Evolutionary conservation across 805 yeast genomes (phyloP), one percentile per base, ranked within the genome.

Genomic region (Candida ulmi): DNA sequence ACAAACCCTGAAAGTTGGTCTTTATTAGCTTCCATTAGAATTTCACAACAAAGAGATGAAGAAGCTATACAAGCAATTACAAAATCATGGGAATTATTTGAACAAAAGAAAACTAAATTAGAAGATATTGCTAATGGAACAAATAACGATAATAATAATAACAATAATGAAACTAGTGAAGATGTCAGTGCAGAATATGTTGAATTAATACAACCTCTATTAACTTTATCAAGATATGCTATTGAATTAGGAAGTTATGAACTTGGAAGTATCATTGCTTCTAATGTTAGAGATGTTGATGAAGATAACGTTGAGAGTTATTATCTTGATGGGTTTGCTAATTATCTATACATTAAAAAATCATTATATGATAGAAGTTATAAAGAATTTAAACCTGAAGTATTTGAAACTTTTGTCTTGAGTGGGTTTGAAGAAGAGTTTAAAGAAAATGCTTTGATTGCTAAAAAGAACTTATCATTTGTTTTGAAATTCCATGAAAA

Each of bases 281-380:
- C 72, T 15, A 71, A 72, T 19, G 69, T 82, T 15, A 81, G 82
- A 51, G 91, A 84, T 44, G 75, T 91, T 34, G 88, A 91, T 62
- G 97, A 91, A 51, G 82, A 80, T 51, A 78, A 87, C 44, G 68
- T 87, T 41, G 98, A 93, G 53, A 72, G 82, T 30, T 83, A 75
- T 55, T 93, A 93, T 58, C 65, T 88, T 47, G 95, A 87, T 54
- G 95, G 93, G 0, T 76, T 90, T 52, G 78, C 93, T 0, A 71
- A 80, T 53, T 68, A 78, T 45, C 62, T 84, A 38, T 59, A 63
- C 15, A 65, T 72, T n/a, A 65, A 69, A 44, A 61, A 36, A 59
- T 56, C 43, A 2, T 53, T 47, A 36, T 55, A 50, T 35, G 45
- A 52, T 27, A 4, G 24, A 11, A 18, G 21, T 8, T 18, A 40